phyloP scores from a whole-genome alignment of 148 eudicot species.

The Diospyros lotus region DNA sequence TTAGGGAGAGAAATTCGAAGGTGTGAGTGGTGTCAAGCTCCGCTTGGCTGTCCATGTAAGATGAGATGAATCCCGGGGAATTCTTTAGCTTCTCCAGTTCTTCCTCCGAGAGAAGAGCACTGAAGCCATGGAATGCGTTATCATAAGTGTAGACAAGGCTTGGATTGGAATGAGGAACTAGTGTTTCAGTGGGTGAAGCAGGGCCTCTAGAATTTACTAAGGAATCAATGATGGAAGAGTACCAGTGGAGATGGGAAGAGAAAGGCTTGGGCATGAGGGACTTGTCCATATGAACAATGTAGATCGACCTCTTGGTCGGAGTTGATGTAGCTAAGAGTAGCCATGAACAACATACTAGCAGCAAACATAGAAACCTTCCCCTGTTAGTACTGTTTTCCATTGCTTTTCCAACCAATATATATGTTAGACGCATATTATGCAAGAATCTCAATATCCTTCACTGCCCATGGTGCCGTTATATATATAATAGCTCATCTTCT shows the following conservation, averaged over 20 bases:
- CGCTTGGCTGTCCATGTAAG: conserved; percentile 23
- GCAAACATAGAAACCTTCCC: too few relatives aligned
- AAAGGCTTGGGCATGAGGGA: conserved; percentile 41
- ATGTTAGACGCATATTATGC: too few relatives aligned
- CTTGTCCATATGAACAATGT: conserved; percentile 44
- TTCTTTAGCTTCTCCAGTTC: conserved; percentile 29
- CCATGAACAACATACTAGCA: too few relatives aligned
- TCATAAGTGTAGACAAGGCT: conserved; percentile 37
- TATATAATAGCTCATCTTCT: too few relatives aligned
- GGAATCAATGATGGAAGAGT: conserved; percentile 40
- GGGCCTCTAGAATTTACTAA: neutral
- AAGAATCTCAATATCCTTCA: too few relatives aligned
- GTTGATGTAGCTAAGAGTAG: too few relatives aligned
- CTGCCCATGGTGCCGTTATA: too few relatives aligned
- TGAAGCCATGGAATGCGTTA: conserved; percentile 44
- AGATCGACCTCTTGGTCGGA: conserved; percentile 17
- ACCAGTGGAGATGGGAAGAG: conserved; percentile 60
- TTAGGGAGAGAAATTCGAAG: conserved; percentile 34
- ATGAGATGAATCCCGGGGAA: conserved; percentile 23
- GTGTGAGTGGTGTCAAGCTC: conserved; percentile 41
- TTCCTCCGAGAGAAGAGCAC: conserved; percentile 29
- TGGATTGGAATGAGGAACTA: conserved; percentile 2
- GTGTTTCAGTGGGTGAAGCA: neutral
- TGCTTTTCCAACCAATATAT: too few relatives aligned
- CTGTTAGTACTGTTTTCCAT: too few relatives aligned